phyloP scores from a whole-genome alignment of 2,329 filamentous ascomycete genomes.

The Zymoseptoria ardabiliae region DNA sequence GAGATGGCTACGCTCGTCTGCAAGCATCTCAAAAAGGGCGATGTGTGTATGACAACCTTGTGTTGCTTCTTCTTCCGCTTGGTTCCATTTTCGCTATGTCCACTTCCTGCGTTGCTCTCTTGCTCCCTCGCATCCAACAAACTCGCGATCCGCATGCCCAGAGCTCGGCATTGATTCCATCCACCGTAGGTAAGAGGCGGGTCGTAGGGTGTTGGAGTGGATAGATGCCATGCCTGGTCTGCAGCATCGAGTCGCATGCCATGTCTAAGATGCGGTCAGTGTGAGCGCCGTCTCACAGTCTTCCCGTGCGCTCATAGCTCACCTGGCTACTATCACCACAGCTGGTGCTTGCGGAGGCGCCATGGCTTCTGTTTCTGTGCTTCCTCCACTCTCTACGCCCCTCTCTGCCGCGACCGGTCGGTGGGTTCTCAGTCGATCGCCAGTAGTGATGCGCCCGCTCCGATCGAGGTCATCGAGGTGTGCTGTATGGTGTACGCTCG shows the following conservation, averaged over 20 bases:
- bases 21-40: constrained; percentile 87
- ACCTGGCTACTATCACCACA: constrained; percentile 46
- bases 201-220: constrained; percentile 89
- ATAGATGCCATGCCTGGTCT: constrained; percentile 90
- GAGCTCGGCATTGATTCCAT: constrained; percentile 76
- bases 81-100: constrained; percentile 11
- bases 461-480: neutral
- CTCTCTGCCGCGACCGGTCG: neutral
- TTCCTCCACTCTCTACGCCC: neutral
- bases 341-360: constrained; percentile 35
- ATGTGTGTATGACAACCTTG: constrained; percentile 80
- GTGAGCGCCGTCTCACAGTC: neutral
- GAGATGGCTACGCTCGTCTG: constrained; percentile 87
- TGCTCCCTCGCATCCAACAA: constrained; percentile 51
- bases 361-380: neutral
- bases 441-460: neutral
- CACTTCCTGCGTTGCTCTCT: constrained; percentile 32
- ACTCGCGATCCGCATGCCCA: constrained; percentile 76
- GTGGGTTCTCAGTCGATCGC: neutral
- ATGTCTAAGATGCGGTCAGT: constrained; percentile 50
- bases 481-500: neutral
- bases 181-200: constrained; percentile 91
- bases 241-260: constrained; percentile 89
- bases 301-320: constrained; percentile 13
- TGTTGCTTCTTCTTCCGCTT: constrained; percentile 49